Evolutionary conservation across 1,284 basidiomycete genomes (phyloP).

Genomic region (Austroboletus niveus): DNA sequence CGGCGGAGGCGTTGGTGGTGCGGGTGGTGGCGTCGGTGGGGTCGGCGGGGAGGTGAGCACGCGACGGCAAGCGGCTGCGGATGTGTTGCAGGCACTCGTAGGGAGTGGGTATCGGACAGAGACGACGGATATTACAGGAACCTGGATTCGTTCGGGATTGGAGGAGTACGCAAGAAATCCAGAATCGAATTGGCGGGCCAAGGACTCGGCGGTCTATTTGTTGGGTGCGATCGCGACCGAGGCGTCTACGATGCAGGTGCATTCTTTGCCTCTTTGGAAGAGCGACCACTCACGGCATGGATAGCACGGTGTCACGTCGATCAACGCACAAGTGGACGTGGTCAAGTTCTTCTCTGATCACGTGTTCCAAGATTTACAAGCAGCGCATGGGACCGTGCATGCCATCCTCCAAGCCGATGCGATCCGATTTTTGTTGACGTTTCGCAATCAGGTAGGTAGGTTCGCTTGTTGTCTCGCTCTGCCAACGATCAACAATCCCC

Average conservation of each 20-base stretch:
- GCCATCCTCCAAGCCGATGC: conserved; percentile 95
- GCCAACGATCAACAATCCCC: not conserved
- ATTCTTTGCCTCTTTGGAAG: conserved; percentile 13
- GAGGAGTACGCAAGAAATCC: conserved; percentile 58
- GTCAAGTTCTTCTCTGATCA: conserved; percentile 95
- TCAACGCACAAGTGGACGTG: conserved; percentile 90
- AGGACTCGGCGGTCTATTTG: conserved; percentile 95
- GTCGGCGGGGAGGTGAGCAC: conserved; percentile 50
- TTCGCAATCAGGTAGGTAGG: conserved; percentile 82
- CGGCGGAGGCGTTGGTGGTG: conserved; percentile 26
- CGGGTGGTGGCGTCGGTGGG: conserved; percentile 38
- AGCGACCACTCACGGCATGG: not conserved
- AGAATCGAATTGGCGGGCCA: conserved; percentile 82
- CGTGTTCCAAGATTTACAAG: conserved; percentile 87
- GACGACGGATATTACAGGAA: conserved; percentile 82
- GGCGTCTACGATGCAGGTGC: conserved; percentile 78
- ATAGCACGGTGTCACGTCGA: conserved; percentile 90
- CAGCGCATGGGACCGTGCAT: conserved; percentile 65
- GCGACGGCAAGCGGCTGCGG: conserved; percentile 87
- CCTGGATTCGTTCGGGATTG: conserved; percentile 80
- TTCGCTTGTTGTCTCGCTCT: not conserved
- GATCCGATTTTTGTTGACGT: conserved; percentile 91
- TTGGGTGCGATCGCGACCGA: conserved; percentile 89
- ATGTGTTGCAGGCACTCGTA: conserved; percentile 86
- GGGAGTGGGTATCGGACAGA: conserved; percentile 77